These are phyloP conservation scores for Colletotrichum sp. DNA, from an alignment of 2,329 filamentous ascomycete species.

Conservation along the genomic window DNA sequence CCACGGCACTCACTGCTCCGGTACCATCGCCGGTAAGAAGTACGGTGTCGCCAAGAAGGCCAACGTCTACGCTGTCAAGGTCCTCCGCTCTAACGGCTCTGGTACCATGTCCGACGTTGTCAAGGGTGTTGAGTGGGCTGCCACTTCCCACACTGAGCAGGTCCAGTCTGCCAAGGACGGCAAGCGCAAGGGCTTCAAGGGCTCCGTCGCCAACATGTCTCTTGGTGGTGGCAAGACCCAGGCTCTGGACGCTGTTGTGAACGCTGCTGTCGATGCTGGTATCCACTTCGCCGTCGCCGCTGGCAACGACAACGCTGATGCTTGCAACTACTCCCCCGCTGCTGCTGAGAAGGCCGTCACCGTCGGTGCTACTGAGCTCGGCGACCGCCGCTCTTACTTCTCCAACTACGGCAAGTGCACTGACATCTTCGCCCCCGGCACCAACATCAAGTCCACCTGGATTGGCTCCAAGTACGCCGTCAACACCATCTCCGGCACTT, in stretches of 20 bases:
- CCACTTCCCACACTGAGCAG: constrained; percentile 77
- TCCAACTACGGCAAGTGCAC: constrained; percentile 99
- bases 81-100: constrained; percentile 94
- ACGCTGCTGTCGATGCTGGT: constrained; percentile 89
- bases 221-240: constrained; percentile 96
- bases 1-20: constrained; percentile 98
- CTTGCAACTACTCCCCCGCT: constrained; percentile 98
- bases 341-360: constrained; percentile 91
- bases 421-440: constrained; percentile 96
- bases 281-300: constrained; percentile 98
- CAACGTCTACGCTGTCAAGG: constrained; percentile 95
- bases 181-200: constrained; percentile 97
- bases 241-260: constrained; percentile 89
- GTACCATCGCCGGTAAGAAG: constrained; percentile 96
- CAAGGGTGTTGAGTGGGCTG: constrained; percentile 96
- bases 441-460: constrained; percentile 98
- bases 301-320: constrained; percentile 98
- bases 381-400: constrained; percentile 98
- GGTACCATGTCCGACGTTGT: constrained; percentile 99
- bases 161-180: constrained; percentile 81
- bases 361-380: constrained; percentile 91
- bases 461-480: constrained; percentile 94
- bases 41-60: constrained; percentile 99
- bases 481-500: constrained; percentile 99
- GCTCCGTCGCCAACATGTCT: constrained; percentile 98